Evolutionary conservation across 345 rosid species (phyloP), one percentile per base, ranked within the genome.

Genomic region (Salix udensis): DNA sequence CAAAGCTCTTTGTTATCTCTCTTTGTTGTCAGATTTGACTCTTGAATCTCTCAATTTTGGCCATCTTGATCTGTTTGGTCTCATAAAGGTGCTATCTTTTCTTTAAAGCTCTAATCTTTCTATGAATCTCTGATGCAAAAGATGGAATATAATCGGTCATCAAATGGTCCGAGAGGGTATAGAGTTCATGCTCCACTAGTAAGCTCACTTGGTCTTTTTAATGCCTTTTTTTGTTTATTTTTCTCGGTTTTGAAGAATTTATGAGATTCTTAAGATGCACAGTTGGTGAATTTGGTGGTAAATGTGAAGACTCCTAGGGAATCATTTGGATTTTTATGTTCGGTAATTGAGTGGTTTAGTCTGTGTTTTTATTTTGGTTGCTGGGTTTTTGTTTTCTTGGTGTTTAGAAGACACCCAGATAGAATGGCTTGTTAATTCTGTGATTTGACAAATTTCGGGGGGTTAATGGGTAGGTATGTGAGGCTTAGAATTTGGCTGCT

Each of bases 101-200:
- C 39, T 8, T 31, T 65, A 9, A 42, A 68, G 71, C 71, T 42
- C 71, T 58, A 58, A 58, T 62, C 24, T 70, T 11, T 70, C 68
- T 68, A 76, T 76, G 78, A 68, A 37, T 67, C 24, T 67, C 52
- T 50, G 65, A 30, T 50, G 52, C 72, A 67, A n/a, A 50, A 39
- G 55, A 76, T 76, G 78, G 78, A 76, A 53, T 65, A 52, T 24
- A 58, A 15, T 19, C 53, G 5, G 24, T 68, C 73, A 24, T 68
- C 78, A 24, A 68, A 68, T 76, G 78, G 58, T 76, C 55, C 73
- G 37, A 68, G 78, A 68, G 78, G 78, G 55, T 68, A 58, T 68
- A 53, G 78, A 76, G 65, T 76, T 68, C 78, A 76, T 24, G 78
- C 78, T 68, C 78, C 78, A 18, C 50, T 76, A 5, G 78, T 76